Base-by-base conservation (phyloP, 495 filamentous ascomycete species). In the Penicillium desertorum region DNA sequence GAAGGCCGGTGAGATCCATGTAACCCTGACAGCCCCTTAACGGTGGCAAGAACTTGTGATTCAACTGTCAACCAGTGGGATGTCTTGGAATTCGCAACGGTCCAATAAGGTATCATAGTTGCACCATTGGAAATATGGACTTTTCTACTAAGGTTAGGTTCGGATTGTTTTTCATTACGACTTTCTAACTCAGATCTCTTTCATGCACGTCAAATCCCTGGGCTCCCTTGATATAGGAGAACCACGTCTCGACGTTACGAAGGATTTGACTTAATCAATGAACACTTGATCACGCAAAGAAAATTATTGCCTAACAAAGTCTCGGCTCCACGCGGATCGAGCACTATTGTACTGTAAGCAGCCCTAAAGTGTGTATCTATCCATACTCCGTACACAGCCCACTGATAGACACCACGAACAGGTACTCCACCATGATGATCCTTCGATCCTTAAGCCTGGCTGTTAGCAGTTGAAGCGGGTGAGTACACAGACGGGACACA, bases 291-390 rank as follows among this genome's bases (percentile, higher is more conserved):
- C n/a, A 29, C 29, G 20, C 32, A 51, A 52, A 57, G 42, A 34
- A 46, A 36, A 46, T 43, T 20, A 42, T 57, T 11, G 34, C 42
- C 8, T 27, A 50, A 20, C 16, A 10, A 45, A 37, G 46, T 47
- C 50, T 51, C 41, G 37, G 34, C 50, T 37, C 22, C 5, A 8
- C 22, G 14, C 22, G 47, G 37, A 49, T 48, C 30, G 12, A 27
- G 50, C 34, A 59, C 62, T 65, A 64, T 62, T 65, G 59, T 56
- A 64, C 45, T 57, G 62, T 65, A 61, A 65, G 43, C 41, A 61
- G 25, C 61, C 61, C 46, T 20, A 20, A 34, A 23, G 19, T 57
- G 39, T 8, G 36, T 39, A 39, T 39, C 16, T n/a, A 17, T 39
- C 36, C 43, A 57, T 44, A n/a, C 36, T 39, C 29, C 43, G 43